These are phyloP conservation scores for Taiwanofungus camphoratus DNA, from an alignment of 1,284 basidiomycete genomes.

Conservation along the genomic window DNA sequence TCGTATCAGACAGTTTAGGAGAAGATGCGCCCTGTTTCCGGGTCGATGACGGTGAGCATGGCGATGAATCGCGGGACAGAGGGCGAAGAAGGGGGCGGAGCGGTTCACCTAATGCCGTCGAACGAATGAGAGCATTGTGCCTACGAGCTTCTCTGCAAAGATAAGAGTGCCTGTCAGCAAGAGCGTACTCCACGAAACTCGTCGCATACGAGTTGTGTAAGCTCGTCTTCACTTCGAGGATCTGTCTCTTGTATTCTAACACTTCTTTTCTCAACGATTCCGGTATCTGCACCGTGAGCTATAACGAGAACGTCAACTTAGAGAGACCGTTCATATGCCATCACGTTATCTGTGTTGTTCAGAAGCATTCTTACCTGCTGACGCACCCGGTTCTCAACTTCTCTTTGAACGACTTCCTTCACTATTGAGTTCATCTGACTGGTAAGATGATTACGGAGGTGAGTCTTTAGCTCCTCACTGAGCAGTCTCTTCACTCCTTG, in stretches of 20 bases:
- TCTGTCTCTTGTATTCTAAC: constrained; percentile 23
- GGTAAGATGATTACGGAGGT: constrained; percentile 32
- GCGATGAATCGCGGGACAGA: constrained; percentile 35
- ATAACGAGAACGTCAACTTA: constrained; percentile 1
- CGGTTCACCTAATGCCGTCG: constrained; percentile 33
- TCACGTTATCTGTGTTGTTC: not conserved
- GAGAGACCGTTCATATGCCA: not conserved
- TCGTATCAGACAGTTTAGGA: not conserved
- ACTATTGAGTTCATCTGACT: constrained; percentile 30
- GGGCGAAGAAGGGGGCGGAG: constrained; percentile 43
- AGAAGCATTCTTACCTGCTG: constrained; percentile 16
- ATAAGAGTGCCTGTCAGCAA: not conserved
- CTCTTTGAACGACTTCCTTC: constrained; percentile 30
- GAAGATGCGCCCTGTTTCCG: not conserved
- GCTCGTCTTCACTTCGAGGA: constrained; percentile 34
- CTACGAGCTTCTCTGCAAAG: constrained; percentile 41
- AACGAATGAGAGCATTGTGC: constrained; percentile 38
- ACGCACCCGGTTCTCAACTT: constrained; percentile 32
- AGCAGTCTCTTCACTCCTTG: constrained; percentile 30
- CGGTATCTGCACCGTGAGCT: constrained; percentile 42
- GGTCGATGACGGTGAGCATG: constrained; percentile 23
- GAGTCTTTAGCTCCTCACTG: constrained; percentile 33
- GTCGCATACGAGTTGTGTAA: constrained; percentile 43
- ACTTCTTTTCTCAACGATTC: constrained; percentile 38
- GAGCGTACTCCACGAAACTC: not conserved